phyloP scores from a whole-genome alignment of 1,284 basidiomycete genomes.

The Sporisorium iseilematis-ciliati region DNA sequence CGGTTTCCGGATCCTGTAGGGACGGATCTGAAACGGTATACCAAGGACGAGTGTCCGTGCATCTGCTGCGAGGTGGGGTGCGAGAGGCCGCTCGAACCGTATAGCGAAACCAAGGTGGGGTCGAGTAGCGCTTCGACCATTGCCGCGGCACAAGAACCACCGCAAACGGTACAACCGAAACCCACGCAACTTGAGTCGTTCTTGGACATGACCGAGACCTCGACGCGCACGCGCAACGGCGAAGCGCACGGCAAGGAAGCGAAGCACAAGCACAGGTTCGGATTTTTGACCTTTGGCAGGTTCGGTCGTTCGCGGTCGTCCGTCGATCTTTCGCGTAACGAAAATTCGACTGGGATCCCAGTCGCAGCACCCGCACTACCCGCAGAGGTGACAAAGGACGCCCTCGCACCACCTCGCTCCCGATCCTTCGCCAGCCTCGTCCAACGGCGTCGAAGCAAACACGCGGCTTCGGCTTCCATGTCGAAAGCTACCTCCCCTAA shows the following conservation, averaged over 20 bases:
- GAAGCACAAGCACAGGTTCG: slow-evolving; percentile 6
- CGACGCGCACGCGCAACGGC: background rate
- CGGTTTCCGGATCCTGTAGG: slow-evolving; percentile 30
- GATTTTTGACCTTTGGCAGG: slow-evolving; percentile 13
- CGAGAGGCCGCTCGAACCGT: slow-evolving; percentile 8
- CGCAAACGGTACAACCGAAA: background rate
- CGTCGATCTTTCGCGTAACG: slow-evolving; percentile 1
- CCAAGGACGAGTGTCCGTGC: slow-evolving; percentile 26
- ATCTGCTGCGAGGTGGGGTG: slow-evolving; percentile 41
- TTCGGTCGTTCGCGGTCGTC: slow-evolving; percentile 11
- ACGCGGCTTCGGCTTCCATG: background rate
- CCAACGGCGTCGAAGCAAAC: slow-evolving; percentile 17
- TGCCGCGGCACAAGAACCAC: background rate
- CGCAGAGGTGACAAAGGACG: background rate
- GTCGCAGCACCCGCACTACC: slow-evolving; percentile 6
- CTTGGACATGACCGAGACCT: slow-evolving; percentile 20
- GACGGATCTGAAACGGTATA: slow-evolving; percentile 3
- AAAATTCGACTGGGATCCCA: background rate
- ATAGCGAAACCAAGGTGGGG: background rate
- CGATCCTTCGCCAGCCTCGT: slow-evolving; percentile 23
- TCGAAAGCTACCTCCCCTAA: background rate
- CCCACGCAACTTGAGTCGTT: slow-evolving; percentile 10
- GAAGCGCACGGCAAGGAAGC: background rate
- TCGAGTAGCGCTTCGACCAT: background rate
- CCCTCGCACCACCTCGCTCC: slow-evolving; percentile 8